Evolutionary conservation across 495 filamentous ascomycete genomes (phyloP), one percentile per base, ranked within the genome.

Genomic region (Talaromyces thailandensis): DNA sequence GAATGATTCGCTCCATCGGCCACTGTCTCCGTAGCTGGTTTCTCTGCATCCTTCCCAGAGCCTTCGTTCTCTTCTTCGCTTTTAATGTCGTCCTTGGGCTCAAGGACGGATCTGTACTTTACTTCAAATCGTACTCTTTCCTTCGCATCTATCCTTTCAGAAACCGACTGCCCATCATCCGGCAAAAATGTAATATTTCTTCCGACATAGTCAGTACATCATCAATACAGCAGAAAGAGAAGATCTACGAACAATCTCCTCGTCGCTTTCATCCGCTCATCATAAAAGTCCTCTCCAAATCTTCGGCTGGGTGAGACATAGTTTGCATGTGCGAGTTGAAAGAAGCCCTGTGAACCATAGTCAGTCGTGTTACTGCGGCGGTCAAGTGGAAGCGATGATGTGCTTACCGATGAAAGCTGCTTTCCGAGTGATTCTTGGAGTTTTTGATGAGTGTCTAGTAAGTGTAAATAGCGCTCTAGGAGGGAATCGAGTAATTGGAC

Each of bases 221-320:
- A 40, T 40, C 12, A 40, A 14, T 2, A 55, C 26, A 14, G 6
- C 23, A 26, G 50, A 12, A 24, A 55, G 11, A 55, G n/a, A 50
- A 24, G 14, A 61, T n/a, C 18, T 23, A 16, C 66, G 63, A 67
- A 78, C 77, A 81, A 71, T 68, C 78, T 76, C 52, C 71, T 66
- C 1, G 71, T 77, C 16, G 88, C 86, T 63, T 87, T 84, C 87
- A 90, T 91, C 57, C 88, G 78, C 64, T 82, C 82, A 71, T 91
- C 88, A 68, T 88, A 92, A 69, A 82, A 82, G 63, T 89, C 87
- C 56, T 76, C 76, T 24, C 87, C 87, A 70, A 87, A 90, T 55
- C 82, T 75, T 57, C 83, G 68, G 9, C 86, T 86, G 50, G 83
- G 76, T 52, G 84, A 86, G 21, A 81, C 76, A 72, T 88, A 91